Base-by-base conservation (phyloP, 1,139 yeast genomes). In the Cylindricascospora bacillispora region DNA sequence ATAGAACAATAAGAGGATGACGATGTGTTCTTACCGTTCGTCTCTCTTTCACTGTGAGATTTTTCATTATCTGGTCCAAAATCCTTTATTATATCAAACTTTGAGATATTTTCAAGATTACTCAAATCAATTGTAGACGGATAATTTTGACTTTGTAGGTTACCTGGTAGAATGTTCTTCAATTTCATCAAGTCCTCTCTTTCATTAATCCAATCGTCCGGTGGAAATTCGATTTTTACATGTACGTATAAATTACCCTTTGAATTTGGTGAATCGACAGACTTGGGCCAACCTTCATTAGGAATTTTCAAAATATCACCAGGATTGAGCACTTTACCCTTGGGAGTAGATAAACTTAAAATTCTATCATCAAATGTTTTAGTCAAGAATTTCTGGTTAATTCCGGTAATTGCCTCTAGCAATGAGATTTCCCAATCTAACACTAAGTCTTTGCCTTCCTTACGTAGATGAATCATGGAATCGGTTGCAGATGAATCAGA, bases 241-340 rank as follows among this genome's bases (percentile, higher is more conserved):
- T 67, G 70, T 13, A 89, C 62, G 44, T 75, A 86, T 43, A 89
- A 57, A 51, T 83, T 85, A 15, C 97, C 97, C 29, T 65, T 63
- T 27, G 52, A 58, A 11, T 46, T 40, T 2, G 15, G 13, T 6
- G 20, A 21, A 27, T 22, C 25, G n/a, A 18, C 19, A 11, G 20
- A 20, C 15, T 15, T 26, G 0, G 95, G 95, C 93, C 92, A 82
- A 2, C 98, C 98, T 53, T 86, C 95, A 26, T 72, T 70, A 23
- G 64, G 56, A 13, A 89, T 62, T 39, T 74, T 66, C 22, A 89
- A 56, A 36, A 62, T 67, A 37, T 81, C 81, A 11, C 81, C 78
- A 0, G 97, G 97, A 40, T 77, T 67, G 6, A 85, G 50, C 4
- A 89, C 94, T 51, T 78, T 78, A 0, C 89, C 92, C 9, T 67